These are phyloP conservation scores for Rhodomyrtus psidioides DNA, from an alignment of 441 rosid species.

Conservation along the genomic window DNA sequence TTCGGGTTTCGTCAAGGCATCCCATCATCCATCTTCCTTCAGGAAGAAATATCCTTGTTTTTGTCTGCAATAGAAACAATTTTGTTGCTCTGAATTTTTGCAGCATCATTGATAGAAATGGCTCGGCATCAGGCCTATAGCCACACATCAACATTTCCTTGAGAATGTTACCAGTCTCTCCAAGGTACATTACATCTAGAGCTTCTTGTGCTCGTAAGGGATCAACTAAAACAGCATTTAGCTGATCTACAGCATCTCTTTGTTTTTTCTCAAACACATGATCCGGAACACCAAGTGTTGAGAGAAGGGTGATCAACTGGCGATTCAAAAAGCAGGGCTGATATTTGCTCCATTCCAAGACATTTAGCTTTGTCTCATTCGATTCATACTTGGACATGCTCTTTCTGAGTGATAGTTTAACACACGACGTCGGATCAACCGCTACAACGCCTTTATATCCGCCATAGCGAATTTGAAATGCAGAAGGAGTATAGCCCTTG, in stretches of 20 bases:
- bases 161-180: conserved; percentile 46
- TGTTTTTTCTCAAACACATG: conserved; percentile 46
- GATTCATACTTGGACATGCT: conserved; percentile 72
- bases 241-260: conserved; percentile 36
- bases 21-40: conserved; percentile 79
- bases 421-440: conserved; percentile 36
- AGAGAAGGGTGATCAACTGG: conserved; percentile 43
- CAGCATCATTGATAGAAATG: conserved; percentile 78
- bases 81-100: conserved; percentile 62
- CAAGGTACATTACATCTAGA: conserved; percentile 47
- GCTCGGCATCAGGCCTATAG: conserved; percentile 59
- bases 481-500: conserved; percentile 35
- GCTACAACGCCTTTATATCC: conserved; percentile 76
- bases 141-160: conserved; percentile 57
- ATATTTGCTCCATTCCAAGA: conserved; percentile 41
- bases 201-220: conserved; percentile 55
- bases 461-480: conserved; percentile 83
- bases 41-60: conserved; percentile 43
- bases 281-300: conserved; percentile 58
- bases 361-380: conserved; percentile 35
- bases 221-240: conserved; percentile 49
- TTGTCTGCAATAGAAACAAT: conserved; percentile 51
- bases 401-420: conserved; percentile 44
- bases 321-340: conserved; percentile 51
- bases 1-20: conserved; percentile 67